These are phyloP conservation scores for Coniochaeta sp. DNA, from an alignment of 2,329 filamentous ascomycete species.

Conservation along the genomic window DNA sequence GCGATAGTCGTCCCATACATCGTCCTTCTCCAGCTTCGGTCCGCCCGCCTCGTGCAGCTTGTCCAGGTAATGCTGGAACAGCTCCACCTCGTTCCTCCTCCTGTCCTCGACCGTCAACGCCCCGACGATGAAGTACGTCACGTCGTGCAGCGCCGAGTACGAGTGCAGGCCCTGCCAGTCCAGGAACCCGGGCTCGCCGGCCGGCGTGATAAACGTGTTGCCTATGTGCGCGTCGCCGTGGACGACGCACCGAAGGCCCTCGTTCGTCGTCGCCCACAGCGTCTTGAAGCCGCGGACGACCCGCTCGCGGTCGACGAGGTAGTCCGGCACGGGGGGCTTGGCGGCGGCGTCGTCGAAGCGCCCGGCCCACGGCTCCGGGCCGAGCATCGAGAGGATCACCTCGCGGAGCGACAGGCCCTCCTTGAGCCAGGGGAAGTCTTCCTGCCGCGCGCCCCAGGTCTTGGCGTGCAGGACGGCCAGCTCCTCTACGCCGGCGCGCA, in stretches of 20 bases:
- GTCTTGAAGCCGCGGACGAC: slow-evolving; percentile 20
- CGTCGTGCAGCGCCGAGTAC: slow-evolving; percentile 33
- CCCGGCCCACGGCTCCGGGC: slow-evolving; percentile 5
- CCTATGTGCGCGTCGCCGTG: slow-evolving; percentile 37
- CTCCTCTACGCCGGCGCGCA: slow-evolving; percentile 24
- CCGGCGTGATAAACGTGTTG: slow-evolving; percentile 31
- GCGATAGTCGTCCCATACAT: slow-evolving; percentile 21
- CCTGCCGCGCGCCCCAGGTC: slow-evolving; percentile 24
- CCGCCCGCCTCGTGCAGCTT: slow-evolving; percentile 23
- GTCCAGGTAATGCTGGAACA: slow-evolving; percentile 29
- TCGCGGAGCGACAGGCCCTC: slow-evolving; percentile 7
- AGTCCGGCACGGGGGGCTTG: slow-evolving; percentile 7
- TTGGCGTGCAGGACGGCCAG: slow-evolving; percentile 31
- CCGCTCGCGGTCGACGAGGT: slow-evolving; percentile 8
- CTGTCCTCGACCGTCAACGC: slow-evolving; percentile 30
- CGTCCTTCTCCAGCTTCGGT: slow-evolving; percentile 19
- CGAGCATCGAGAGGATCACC: slow-evolving; percentile 5
- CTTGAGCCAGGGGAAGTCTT: slow-evolving; percentile 21
- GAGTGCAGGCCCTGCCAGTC: slow-evolving; percentile 35
- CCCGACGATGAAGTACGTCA: slow-evolving; percentile 32
- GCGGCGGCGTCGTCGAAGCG: slow-evolving; percentile 7
- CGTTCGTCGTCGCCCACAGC: slow-evolving; percentile 27
- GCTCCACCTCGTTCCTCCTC: slow-evolving; percentile 28
- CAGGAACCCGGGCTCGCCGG: slow-evolving; percentile 28
- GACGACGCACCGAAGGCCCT: slow-evolving; percentile 26